These are phyloP conservation scores for Malassezia slooffiae DNA, from an alignment of 1,284 basidiomycete species.

Conservation along the genomic window DNA sequence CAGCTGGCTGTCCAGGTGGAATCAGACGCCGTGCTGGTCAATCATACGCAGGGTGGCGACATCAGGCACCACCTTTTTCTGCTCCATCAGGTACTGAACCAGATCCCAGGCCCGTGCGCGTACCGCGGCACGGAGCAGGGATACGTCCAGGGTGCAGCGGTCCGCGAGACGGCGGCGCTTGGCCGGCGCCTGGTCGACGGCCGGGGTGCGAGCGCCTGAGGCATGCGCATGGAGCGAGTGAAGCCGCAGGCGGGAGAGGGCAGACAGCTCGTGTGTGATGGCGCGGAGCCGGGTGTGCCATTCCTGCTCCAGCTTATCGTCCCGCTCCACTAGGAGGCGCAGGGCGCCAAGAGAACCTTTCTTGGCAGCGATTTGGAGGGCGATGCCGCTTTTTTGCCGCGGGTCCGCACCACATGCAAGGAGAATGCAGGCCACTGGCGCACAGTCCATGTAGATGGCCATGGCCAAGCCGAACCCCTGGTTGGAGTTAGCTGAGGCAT, in stretches of 20 bases:
- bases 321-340: slow-evolving; percentile 10
- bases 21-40: slow-evolving; percentile 6
- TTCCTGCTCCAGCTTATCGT: slow-evolving; percentile 6
- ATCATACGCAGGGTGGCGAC: slow-evolving; percentile 11
- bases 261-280: slow-evolving; percentile 3
- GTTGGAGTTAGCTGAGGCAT: slow-evolving; percentile 8
- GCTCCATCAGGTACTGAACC: slow-evolving; percentile 12
- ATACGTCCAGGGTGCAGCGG: slow-evolving; percentile 3
- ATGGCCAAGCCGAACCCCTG: slow-evolving; percentile 12
- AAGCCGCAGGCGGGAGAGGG: neutral
- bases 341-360: slow-evolving; percentile 2
- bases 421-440: slow-evolving; percentile 9
- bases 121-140: slow-evolving; percentile 3
- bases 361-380: slow-evolving; percentile 12
- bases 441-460: neutral
- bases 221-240: too few relatives aligned
- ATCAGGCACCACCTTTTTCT: slow-evolving; percentile 11
- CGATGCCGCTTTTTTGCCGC: slow-evolving; percentile 3
- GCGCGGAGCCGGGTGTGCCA: slow-evolving; percentile 6
- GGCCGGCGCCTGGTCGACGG: neutral
- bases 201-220: neutral
- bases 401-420: slow-evolving; percentile 12
- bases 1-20: too few relatives aligned
- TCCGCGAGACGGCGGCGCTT: slow-evolving; percentile 8
- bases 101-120: slow-evolving; percentile 7